Percentiles rank a stretch among this genome's conserved stretches.
Evolutionary conservation across 164 flowering plant genomes (phyloP).

Genomic region (Dillenia suffruticosa): DNA sequence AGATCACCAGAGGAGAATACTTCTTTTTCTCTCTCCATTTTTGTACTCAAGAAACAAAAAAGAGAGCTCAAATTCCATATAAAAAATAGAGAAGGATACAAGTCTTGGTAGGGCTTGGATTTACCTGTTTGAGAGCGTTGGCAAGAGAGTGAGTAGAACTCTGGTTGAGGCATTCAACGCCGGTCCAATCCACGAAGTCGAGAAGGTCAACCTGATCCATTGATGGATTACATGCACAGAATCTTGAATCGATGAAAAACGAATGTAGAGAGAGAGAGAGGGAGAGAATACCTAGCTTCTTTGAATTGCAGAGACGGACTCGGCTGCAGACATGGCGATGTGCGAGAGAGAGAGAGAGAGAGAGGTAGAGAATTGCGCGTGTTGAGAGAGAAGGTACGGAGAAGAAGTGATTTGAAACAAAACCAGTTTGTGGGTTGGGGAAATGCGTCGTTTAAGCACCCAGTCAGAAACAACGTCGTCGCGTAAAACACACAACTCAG

Average conservation of each 20-base stretch:
- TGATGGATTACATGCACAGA: not conserved
- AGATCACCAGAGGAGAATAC: no score
- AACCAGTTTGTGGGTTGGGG: no score
- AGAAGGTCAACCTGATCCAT: constrained; percentile 71
- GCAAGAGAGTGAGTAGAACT: constrained; percentile 47
- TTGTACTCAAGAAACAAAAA: no score
- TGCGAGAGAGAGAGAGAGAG: no score
- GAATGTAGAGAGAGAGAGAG: not conserved
- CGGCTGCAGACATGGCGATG: constrained; percentile 46
- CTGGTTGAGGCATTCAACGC: constrained; percentile 91
- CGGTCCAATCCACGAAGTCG: constrained; percentile 83
- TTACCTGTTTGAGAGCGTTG: constrained; percentile 90
- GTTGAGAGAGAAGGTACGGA: no score
- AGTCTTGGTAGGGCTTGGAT: not conserved
- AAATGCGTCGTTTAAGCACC: no score
- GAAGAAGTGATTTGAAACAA: no score
- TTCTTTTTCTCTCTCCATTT: no score
- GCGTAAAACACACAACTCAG: no score
- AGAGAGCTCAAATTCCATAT: constrained; percentile 1
- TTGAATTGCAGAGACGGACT: constrained; percentile 40
- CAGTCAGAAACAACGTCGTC: no score
- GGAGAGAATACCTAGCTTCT: constrained; percentile 31
- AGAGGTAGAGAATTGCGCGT: no score
- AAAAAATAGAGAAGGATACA: not conserved
- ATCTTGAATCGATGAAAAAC: not conserved